A percentile compares a stretch with the other conserved stretches of the same genome.
Conservation (phyloP, 768 basidiomycete genomes). For the Boletus sp. region DNA sequence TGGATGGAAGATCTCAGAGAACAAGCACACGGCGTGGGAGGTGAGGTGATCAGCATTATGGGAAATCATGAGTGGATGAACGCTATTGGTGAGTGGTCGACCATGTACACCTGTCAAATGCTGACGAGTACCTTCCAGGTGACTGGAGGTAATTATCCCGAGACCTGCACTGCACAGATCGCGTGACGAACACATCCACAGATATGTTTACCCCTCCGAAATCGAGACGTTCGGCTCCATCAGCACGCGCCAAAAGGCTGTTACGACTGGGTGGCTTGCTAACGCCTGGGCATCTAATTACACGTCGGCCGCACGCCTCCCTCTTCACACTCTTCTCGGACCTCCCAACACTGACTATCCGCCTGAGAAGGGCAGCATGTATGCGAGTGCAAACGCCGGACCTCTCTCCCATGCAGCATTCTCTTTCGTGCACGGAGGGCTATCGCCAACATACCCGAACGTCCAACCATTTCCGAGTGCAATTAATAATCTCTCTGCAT, state of each 20-base stretch:
- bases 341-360: slow-evolving; percentile 63
- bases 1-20: slow-evolving; percentile 83
- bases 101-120: slow-evolving; percentile 1
- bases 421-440: slow-evolving; percentile 92
- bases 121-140: slow-evolving; percentile 40
- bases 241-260: slow-evolving; percentile 65
- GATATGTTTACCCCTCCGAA: slow-evolving; percentile 84
- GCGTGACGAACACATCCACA: slow-evolving; percentile 27
- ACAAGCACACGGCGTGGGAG: slow-evolving; percentile 69
- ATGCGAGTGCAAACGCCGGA: slow-evolving; percentile 34
- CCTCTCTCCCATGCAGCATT: slow-evolving; percentile 76
- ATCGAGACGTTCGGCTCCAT: slow-evolving; percentile 79
- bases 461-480: slow-evolving; percentile 79
- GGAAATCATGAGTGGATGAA: slow-evolving; percentile 99
- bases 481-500: slow-evolving; percentile 74
- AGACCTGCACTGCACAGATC: not conserved
- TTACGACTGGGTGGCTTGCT: slow-evolving; percentile 77
- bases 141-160: slow-evolving; percentile 71
- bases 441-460: slow-evolving; percentile 72
- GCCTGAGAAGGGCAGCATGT: slow-evolving; percentile 32
- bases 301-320: slow-evolving; percentile 75
- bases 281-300: slow-evolving; percentile 85
- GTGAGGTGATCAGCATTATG: slow-evolving; percentile 70
- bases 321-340: slow-evolving; percentile 70
- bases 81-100: slow-evolving; percentile 54